Percentiles rank a stretch among this genome's conserved stretches.
These are phyloP conservation scores for Cytidiella melzeri DNA, from an alignment of 768 basidiomycete species.

Conservation along the genomic window DNA sequence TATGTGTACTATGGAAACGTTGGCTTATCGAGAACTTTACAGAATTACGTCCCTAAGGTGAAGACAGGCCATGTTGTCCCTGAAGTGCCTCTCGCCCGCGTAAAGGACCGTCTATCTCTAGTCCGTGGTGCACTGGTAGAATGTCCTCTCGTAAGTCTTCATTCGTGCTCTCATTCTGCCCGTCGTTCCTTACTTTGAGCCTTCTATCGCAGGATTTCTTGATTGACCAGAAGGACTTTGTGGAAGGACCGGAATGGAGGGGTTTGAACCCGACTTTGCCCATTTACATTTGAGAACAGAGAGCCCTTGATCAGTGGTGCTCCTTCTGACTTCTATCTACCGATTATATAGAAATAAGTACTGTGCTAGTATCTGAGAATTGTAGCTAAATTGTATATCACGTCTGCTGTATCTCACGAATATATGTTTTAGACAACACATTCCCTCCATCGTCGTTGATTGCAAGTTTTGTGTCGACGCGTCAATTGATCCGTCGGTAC, in stretches of 20 bases:
- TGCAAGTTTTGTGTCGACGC: too few relatives aligned
- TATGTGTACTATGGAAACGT: too few relatives aligned
- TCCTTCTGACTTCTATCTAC: too few relatives aligned
- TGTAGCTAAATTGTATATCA: too few relatives aligned
- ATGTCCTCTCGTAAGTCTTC: constrained; percentile 50
- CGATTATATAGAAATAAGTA: too few relatives aligned
- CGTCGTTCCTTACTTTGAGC: background rate
- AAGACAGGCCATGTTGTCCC: constrained; percentile 79
- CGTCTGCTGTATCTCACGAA: too few relatives aligned
- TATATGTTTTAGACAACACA: too few relatives aligned
- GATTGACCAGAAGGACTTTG: constrained; percentile 71
- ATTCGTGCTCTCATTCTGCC: background rate
- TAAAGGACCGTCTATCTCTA: constrained; percentile 69
- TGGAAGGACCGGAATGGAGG: constrained; percentile 64
- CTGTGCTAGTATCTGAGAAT: too few relatives aligned
- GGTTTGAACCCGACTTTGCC: constrained; percentile 74
- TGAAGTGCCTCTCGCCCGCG: constrained; percentile 54
- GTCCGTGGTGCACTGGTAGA: constrained; percentile 74
- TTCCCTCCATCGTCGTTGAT: too few relatives aligned
- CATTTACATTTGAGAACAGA: constrained; percentile 75
- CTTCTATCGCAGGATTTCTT: constrained; percentile 64
- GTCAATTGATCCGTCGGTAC: too few relatives aligned
- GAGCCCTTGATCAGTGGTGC: too few relatives aligned
- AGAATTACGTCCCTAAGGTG: constrained; percentile 72
- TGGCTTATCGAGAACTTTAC: too few relatives aligned